These are phyloP conservation scores for Begonia loranthoides DNA, from an alignment of 306 rosid genomes.

Conservation along the genomic window DNA sequence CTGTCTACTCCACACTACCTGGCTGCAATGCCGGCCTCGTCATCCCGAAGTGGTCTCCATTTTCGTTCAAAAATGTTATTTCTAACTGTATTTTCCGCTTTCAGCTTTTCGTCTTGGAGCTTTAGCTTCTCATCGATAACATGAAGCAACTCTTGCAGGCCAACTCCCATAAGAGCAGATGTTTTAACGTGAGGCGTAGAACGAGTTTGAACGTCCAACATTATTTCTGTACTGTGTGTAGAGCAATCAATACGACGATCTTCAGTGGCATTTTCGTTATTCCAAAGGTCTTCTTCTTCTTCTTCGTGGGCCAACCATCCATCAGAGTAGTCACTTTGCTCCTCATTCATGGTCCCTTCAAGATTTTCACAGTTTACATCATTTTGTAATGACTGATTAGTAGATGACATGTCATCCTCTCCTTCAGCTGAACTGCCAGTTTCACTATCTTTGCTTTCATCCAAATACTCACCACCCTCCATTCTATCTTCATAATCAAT, in stretches of 20 bases:
- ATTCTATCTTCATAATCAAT: slow-evolving; percentile 49
- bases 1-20: neutral
- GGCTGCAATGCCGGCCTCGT: slow-evolving; percentile 18
- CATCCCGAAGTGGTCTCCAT: slow-evolving; percentile 62
- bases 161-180: slow-evolving; percentile 66
- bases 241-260: slow-evolving; percentile 17
- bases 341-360: slow-evolving; percentile 24
- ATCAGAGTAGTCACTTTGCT: slow-evolving; percentile 30
- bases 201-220: slow-evolving; percentile 8
- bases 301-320: slow-evolving; percentile 42
- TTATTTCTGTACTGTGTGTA: slow-evolving; percentile 5
- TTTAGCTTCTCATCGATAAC: slow-evolving; percentile 57
- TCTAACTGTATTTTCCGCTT: slow-evolving; percentile 31
- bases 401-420: neutral
- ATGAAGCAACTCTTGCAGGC: slow-evolving; percentile 69
- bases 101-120: slow-evolving; percentile 34
- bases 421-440: slow-evolving; percentile 2
- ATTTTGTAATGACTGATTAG: too few relatives aligned
- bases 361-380: neutral
- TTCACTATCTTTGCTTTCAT: slow-evolving; percentile 16
- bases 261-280: slow-evolving; percentile 20
- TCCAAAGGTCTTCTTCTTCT: slow-evolving; percentile 22
- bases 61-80: slow-evolving; percentile 37
- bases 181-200: slow-evolving; percentile 59
- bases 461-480: slow-evolving; percentile 23